Conservation (phyloP, 2,329 filamentous ascomycete genomes). For the Balansia obtecta region DNA sequence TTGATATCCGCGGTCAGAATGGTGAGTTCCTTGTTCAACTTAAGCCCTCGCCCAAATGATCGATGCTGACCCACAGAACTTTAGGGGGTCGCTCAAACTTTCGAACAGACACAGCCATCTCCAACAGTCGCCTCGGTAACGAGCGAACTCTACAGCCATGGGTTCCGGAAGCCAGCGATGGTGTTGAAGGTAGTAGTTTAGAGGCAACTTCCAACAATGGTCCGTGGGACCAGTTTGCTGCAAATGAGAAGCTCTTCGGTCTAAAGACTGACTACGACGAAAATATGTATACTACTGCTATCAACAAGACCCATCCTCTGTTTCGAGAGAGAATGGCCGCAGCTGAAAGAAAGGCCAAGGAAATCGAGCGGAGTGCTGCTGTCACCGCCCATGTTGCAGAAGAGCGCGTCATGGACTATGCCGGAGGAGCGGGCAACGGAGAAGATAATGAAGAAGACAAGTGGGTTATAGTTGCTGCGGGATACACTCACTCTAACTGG, state of each 20-base stretch:
- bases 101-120: constrained; percentile 81
- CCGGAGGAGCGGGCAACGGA: constrained; percentile 49
- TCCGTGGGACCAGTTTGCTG: constrained; percentile 88
- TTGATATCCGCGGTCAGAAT: constrained; percentile 21
- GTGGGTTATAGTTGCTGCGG: constrained; percentile 26
- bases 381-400: constrained; percentile 78
- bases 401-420: constrained; percentile 64
- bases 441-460: constrained; percentile 87
- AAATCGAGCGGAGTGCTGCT: constrained; percentile 69
- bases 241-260: constrained; percentile 79
- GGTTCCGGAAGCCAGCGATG: constrained; percentile 54
- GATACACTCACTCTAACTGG: neutral
- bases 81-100: constrained; percentile 58
- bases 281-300: constrained; percentile 83
- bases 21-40: constrained; percentile 16
- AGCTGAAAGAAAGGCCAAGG: constrained; percentile 73
- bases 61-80: neutral
- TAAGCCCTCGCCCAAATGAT: neutral
- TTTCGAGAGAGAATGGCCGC: constrained; percentile 68
- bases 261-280: constrained; percentile 86
- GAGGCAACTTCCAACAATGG: constrained; percentile 41
- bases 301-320: constrained; percentile 71
- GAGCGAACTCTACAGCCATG: constrained; percentile 74
- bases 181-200: constrained; percentile 59
- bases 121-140: constrained; percentile 53